phyloP scores from a whole-genome alignment of 1,139 yeast species.

The Eremothecium gossypii region DNA sequence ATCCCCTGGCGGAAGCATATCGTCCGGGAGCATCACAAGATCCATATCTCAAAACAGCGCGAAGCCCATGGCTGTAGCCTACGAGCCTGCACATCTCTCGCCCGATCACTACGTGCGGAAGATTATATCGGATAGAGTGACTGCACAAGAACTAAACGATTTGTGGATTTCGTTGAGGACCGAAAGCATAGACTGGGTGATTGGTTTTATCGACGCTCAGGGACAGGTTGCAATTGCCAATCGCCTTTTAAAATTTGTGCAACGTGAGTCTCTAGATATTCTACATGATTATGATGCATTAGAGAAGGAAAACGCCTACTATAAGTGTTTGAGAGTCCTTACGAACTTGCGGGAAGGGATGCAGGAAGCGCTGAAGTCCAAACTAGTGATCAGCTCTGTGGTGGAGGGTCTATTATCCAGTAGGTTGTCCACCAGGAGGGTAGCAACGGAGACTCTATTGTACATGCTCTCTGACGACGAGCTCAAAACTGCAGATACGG shows the following conservation, averaged over 20 bases:
- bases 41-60: constrained; percentile 2
- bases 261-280: constrained; percentile 20
- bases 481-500: constrained; percentile 2
- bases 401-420: constrained; percentile 53
- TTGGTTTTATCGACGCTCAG: constrained; percentile 68
- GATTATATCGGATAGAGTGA: constrained; percentile 60
- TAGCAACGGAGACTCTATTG: constrained; percentile 69
- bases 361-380: constrained; percentile 43
- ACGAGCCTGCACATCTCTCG: constrained; percentile 29
- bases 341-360: constrained; percentile 50
- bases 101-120: constrained; percentile 76
- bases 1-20: constrained; percentile 8
- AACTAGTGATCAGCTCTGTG: constrained; percentile 47
- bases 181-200: constrained; percentile 88
- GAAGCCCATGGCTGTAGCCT: constrained; percentile 10
- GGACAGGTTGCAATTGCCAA: constrained; percentile 81
- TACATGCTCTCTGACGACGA: constrained; percentile 34
- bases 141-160: constrained; percentile 65
- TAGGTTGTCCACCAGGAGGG: constrained; percentile 62
- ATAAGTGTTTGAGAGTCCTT: constrained; percentile 55
- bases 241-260: constrained; percentile 38
- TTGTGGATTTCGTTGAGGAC: constrained; percentile 88
- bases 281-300: constrained; percentile 30
- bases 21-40: constrained; percentile 6
- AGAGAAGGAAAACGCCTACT: constrained; percentile 51